phyloP scores from a whole-genome alignment of 2,329 filamentous ascomycete genomes.

The Aspergillus fumigatiaffinis region DNA sequence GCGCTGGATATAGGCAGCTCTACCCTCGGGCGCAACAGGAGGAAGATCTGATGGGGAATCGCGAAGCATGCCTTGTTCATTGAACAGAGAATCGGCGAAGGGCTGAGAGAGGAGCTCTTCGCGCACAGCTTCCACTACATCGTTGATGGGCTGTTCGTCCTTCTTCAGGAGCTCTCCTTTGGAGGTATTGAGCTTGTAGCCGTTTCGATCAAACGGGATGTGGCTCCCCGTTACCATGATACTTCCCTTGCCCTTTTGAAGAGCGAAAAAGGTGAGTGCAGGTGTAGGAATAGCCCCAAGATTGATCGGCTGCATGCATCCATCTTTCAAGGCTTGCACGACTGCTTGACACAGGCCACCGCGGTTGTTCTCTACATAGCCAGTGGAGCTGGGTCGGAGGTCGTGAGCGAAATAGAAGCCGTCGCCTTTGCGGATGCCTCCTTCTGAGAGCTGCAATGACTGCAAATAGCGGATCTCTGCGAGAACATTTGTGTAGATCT shows the following conservation, averaged over 20 bases:
- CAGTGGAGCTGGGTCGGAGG: constrained; percentile 30
- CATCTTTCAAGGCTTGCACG: constrained; percentile 26
- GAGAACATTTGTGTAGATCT: constrained; percentile 33
- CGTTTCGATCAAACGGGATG: constrained; percentile 34
- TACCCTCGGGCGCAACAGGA: constrained; percentile 16
- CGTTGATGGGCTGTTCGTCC: constrained; percentile 30
- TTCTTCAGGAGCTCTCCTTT: constrained; percentile 31
- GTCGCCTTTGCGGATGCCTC: constrained; percentile 27
- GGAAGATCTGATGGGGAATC: constrained; percentile 11
- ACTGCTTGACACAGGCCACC: constrained; percentile 30
- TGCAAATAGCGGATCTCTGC: constrained; percentile 32
- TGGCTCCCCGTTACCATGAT: constrained; percentile 36
- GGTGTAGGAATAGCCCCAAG: constrained; percentile 32
- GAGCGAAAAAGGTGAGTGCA: constrained; percentile 27
- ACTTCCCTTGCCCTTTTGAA: constrained; percentile 27
- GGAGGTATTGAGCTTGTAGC: constrained; percentile 33
- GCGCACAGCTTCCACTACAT: constrained; percentile 21
- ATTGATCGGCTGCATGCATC: constrained; percentile 26
- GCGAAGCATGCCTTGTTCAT: constrained; percentile 25
- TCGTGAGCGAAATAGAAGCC: constrained; percentile 32
- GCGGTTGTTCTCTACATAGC: constrained; percentile 25
- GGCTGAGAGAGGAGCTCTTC: constrained; percentile 23
- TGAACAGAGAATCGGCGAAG: constrained; percentile 25
- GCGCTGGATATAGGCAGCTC: constrained; percentile 25
- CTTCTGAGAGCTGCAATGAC: constrained; percentile 20